Base-by-base conservation (phyloP, 2,329 filamentous ascomycete species). In the Fusarium denticulatum region DNA sequence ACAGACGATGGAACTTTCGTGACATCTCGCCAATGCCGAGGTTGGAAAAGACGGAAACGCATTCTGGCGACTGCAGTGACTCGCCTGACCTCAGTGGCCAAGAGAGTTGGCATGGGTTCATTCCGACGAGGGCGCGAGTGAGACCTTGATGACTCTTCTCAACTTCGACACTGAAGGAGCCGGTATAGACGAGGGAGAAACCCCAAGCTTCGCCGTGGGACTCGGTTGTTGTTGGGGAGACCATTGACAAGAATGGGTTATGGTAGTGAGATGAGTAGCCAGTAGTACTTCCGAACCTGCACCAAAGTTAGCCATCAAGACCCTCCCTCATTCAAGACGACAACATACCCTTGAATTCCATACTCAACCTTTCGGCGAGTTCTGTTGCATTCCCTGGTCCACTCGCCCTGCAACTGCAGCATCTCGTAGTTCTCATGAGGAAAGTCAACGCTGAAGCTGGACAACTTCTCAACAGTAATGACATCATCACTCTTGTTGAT, bases 261-360 rank as follows among this genome's bases (percentile, higher is more conserved):
- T 91, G 88, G 4, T 89, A 82, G 72, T 91, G 89, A 0, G 89
- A 91, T 0, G 90, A 89, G 76, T 90, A 92, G 3, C 90, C 90
- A 7, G 85, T 86, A 0, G 84, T 86, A 72, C 89, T 91, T 22
- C 88, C 87, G 77, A 92, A 92, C 11, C 89, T 89, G 46, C 3
- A 3, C 2, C 22, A 60, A 1, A 26, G 24, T 57, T 22, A 58
- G 74, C 36, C 4, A 13, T 14, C 4, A 1, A 7, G 2, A 7
- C 1, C 8, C 3, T 46, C 1, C 8, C 3, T 46, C 5, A 0
- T 1, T 26, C 8, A 6, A 5, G 7, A 6, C 9, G 1, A 10
- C 9, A 0, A 74, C 84, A 75, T 76, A 88, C 87, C 87, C 85
- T 75, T 89, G 87, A 1, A 81, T 81, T 14, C 90, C 90, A 59